Base-by-base conservation (phyloP, 306 rosid genomes). In the Trifolium repens region DNA sequence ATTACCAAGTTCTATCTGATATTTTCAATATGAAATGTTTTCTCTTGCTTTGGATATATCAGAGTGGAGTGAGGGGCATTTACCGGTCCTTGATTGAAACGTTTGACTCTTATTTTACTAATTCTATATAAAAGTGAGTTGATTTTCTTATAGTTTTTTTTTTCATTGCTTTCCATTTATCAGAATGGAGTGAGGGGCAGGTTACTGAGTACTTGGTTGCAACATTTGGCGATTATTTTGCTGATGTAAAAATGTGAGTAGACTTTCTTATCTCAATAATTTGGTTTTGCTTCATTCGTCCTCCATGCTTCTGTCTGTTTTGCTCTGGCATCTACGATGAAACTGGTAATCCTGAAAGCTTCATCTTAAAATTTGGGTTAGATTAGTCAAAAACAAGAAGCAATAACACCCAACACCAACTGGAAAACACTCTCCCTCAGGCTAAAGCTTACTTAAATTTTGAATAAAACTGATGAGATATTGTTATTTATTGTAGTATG, bases 111-210 rank as follows among this genome's bases (percentile, higher is more conserved):
- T 94, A 94, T 85, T 92, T 94, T 74, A 76, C 85, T 19, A 94
- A 90, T 75, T 34, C 7, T 61, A 91, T 94, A 49, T 92, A 90
- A 81, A 81, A 90, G 96, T 94, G 85, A 89, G 96, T 77, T 40
- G 58, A 66, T 54, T 69, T 78, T 46, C 76, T 59, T 66, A 57
- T 53, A 53, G 70, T 74, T 63, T 84, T 17, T 17, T 16, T 8
- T 52, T 24, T 59, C 24, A 15, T 16, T 61, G 67, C 24, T 61
- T 61, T 61, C 63, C 67, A 77, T 84, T 57, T 82, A 73, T 74
- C 91, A 94, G 97, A 92, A 75, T 94, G 99, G 99, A 85, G 84
- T 9, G 99, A 92, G 80, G 97, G 93, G 61, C 96, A 90, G 73
- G 90, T 94, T 63, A 94, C 99, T 1, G 99, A 92, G 81, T 89